Evolutionary conservation across 345 rosid species (phyloP).

Genomic region (Atalantia buxifolia): DNA sequence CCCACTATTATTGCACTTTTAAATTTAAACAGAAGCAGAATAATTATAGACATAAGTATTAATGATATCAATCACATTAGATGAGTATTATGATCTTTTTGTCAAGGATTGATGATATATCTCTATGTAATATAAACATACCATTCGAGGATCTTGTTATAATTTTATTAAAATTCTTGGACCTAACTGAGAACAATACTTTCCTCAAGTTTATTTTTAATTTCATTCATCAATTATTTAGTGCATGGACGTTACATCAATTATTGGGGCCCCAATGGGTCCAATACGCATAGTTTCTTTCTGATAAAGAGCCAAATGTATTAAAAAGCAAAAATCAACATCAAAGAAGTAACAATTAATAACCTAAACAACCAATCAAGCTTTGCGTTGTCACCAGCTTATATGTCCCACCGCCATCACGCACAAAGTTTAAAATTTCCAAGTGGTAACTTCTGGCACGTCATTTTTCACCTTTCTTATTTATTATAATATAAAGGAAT

Average conservation of each 20-base stretch:
- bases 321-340: neutral
- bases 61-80: no score
- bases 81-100: neutral
- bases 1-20: neutral
- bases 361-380: constrained; percentile 11
- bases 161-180: neutral
- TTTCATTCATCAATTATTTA: constrained; percentile 1
- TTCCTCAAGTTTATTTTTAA: neutral
- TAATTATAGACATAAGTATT: no score
- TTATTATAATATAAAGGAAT: neutral
- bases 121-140: neutral
- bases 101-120: neutral
- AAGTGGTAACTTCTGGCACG: neutral
- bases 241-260: constrained; percentile 12
- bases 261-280: constrained; percentile 18
- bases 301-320: neutral
- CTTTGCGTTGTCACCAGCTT: constrained; percentile 5
- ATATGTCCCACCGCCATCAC: constrained; percentile 10
- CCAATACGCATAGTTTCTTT: neutral
- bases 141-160: neutral
- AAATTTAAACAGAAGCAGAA: neutral
- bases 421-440: neutral
- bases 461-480: constrained; percentile 8
- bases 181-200: no score
- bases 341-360: neutral